Evolutionary conservation across 2,329 filamentous ascomycete species (phyloP), one percentile per base, ranked within the genome.

Genomic region (Furcasterigmium sp.): DNA sequence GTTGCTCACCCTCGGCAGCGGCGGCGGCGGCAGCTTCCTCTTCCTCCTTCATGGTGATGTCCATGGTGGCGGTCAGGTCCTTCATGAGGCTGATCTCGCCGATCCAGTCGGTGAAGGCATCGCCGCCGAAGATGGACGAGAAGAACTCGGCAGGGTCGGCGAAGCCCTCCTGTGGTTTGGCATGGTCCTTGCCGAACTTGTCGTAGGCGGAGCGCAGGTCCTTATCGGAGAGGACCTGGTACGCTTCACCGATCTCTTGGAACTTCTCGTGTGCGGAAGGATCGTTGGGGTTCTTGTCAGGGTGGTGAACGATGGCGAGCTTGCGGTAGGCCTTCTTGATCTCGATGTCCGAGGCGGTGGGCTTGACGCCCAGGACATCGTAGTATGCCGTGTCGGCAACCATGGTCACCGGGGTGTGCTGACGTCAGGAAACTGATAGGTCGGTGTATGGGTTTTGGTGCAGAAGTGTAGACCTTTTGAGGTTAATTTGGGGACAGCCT

Each of bases 1-100:
- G 23, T 26, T 26, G 23, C 23, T 26, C 74, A 49, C 80, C 77
- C 42, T 64, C 64, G n/a, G 72, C 70, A 3, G 69, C 70, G 14
- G 76, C 73, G 5, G 75, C 76, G 29, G 75, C 70, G 21, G 73
- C 72, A 3, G 70, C 68, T 37, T 78, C 82, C 48, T 84, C 81
- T 53, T 86, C 84, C 56, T 89, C 87, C 63, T 87, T 76, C 82
- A 90, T 91, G 17, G 89, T 91, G 53, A 98, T 97, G 58, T 98
- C 93, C 91, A 98, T 97, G 36, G 91, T 95, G 58, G 90, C 89
- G 15, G 91, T 97, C 43, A 98, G 76, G 59, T 98, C 93, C 72
- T 96, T 97, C 87, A 98, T 96, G 45, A 98, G 80, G 40, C 88
- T 93, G 55, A 98, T 95, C 75, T 98, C 93, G 53, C 93, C 93